These are phyloP conservation scores for Xylariales sp. DNA, from an alignment of 2,329 filamentous ascomycete genomes.

Conservation along the genomic window DNA sequence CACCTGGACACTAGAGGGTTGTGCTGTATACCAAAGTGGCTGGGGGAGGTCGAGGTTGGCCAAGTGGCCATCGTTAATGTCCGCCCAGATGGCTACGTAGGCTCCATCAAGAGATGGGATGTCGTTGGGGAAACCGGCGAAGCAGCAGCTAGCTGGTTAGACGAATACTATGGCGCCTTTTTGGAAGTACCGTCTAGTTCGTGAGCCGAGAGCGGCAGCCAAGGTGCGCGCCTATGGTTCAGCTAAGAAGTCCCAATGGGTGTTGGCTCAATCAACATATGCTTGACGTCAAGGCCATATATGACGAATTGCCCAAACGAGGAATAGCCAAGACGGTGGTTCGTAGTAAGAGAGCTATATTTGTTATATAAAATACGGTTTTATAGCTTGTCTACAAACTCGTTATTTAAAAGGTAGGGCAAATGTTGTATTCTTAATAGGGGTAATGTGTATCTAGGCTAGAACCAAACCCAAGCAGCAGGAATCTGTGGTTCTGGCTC, in stretches of 20 bases:
- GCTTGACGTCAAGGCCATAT: too few relatives aligned
- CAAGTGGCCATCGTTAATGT: slow-evolving; percentile 44
- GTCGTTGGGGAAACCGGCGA: slow-evolving; percentile 53
- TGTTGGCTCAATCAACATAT: too few relatives aligned
- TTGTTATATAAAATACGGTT: too few relatives aligned
- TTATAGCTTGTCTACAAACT: too few relatives aligned
- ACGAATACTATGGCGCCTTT: slow-evolving; percentile 66
- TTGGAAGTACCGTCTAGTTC: slow-evolving; percentile 52
- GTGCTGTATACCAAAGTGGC: slow-evolving; percentile 46
- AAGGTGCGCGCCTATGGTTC: background rate
- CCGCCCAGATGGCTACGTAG: slow-evolving; percentile 48
- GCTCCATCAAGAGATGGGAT: slow-evolving; percentile 44
- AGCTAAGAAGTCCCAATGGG: too few relatives aligned
- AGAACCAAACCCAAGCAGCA: too few relatives aligned
- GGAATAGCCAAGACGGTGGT: too few relatives aligned
- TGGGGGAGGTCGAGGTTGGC: slow-evolving; percentile 41
- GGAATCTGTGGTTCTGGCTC: background rate
- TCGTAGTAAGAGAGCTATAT: too few relatives aligned
- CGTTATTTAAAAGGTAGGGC: too few relatives aligned
- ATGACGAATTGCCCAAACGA: too few relatives aligned
- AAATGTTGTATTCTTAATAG: too few relatives aligned
- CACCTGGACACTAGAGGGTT: slow-evolving; percentile 44
- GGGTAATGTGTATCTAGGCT: background rate
- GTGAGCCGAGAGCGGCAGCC: background rate
- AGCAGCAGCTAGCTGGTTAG: slow-evolving; percentile 65